Conservation (phyloP, 2,329 filamentous ascomycete species). For the Dactylellina sp. region DNA sequence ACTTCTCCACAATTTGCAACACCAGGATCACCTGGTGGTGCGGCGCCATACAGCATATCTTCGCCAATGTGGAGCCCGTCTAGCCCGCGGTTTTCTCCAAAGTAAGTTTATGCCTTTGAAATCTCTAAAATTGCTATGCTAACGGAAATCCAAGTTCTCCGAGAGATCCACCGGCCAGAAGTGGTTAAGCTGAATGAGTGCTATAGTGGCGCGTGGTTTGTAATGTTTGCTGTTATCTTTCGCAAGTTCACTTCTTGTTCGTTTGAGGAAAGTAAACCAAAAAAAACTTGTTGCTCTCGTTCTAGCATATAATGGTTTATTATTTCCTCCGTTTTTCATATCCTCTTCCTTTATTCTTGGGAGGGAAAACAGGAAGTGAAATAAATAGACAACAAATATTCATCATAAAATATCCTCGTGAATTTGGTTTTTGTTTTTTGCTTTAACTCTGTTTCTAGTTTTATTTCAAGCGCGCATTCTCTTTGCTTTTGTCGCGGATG, state of each 20-base stretch:
- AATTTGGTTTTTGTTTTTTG: conserved; percentile 4
- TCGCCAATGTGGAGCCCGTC: conserved; percentile 63
- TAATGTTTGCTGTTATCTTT: conserved; percentile 37
- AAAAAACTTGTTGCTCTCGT: background rate
- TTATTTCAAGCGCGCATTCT: conserved; percentile 15
- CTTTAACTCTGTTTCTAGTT: conserved; percentile 4
- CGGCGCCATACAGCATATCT: conserved; percentile 63
- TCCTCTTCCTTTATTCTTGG: conserved; percentile 6
- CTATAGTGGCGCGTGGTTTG: background rate
- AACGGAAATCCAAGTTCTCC: conserved; percentile 57
- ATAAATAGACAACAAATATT: conserved; percentile 31
- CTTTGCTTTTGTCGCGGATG: conserved; percentile 24
- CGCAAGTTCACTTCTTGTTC: conserved; percentile 46
- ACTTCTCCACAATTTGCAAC: conserved; percentile 70
- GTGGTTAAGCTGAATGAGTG: conserved; percentile 13
- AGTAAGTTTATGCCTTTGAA: conserved; percentile 57
- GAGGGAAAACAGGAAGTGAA: conserved; percentile 1
- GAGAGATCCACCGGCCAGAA: conserved; percentile 58
- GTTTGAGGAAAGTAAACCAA: background rate
- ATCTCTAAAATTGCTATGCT: background rate
- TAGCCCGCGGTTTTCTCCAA: conserved; percentile 59
- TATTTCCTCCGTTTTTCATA: conserved; percentile 4
- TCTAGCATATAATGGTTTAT: conserved; percentile 7
- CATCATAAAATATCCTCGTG: conserved; percentile 8
- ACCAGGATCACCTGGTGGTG: conserved; percentile 61